phyloP scores from a whole-genome alignment of 2,329 filamentous ascomycete species.

The Paraphaeosphaeria minitans region DNA sequence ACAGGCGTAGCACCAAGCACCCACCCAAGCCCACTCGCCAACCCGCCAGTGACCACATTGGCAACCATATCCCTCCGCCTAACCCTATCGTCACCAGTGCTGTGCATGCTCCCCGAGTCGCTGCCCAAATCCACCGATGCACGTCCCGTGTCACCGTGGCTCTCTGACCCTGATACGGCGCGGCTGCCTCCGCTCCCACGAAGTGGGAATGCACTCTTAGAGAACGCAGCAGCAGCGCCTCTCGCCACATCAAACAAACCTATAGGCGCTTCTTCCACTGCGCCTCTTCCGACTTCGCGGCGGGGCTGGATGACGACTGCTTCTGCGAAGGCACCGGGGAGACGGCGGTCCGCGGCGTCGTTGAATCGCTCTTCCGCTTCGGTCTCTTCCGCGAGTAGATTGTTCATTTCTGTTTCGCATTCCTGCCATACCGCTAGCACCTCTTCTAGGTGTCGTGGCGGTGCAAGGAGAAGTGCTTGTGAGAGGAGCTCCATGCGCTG shows the following conservation, averaged over 20 bases:
- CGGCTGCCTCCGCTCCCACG: constrained; percentile 22
- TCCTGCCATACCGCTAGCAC: constrained; percentile 76
- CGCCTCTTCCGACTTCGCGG: constrained; percentile 49
- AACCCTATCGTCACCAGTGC: constrained; percentile 48
- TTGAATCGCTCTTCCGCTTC: constrained; percentile 74
- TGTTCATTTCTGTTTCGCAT: constrained; percentile 77
- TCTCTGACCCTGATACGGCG: constrained; percentile 16
- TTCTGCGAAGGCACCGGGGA: constrained; percentile 54
- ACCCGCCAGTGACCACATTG: constrained; percentile 65
- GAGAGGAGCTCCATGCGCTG: constrained; percentile 82
- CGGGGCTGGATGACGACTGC: constrained; percentile 44
- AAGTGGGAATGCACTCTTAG: constrained; percentile 54
- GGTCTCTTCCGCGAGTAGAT: constrained; percentile 68
- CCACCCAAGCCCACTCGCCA: constrained; percentile 69
- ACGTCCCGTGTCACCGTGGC: constrained; percentile 19
- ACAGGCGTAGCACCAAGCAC: constrained; percentile 57
- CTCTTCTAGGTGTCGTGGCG: constrained; percentile 70
- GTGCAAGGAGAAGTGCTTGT: constrained; percentile 75
- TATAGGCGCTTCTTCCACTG: constrained; percentile 56
- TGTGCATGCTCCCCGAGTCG: constrained; percentile 44
- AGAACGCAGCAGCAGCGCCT: constrained; percentile 55
- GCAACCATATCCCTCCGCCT: constrained; percentile 76
- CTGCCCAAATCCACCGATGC: constrained; percentile 39
- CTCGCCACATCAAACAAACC: constrained; percentile 59
- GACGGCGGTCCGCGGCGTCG: constrained; percentile 63